phyloP scores from a whole-genome alignment of 2,329 filamentous ascomycete species.

The Emydomyces testavorans region DNA sequence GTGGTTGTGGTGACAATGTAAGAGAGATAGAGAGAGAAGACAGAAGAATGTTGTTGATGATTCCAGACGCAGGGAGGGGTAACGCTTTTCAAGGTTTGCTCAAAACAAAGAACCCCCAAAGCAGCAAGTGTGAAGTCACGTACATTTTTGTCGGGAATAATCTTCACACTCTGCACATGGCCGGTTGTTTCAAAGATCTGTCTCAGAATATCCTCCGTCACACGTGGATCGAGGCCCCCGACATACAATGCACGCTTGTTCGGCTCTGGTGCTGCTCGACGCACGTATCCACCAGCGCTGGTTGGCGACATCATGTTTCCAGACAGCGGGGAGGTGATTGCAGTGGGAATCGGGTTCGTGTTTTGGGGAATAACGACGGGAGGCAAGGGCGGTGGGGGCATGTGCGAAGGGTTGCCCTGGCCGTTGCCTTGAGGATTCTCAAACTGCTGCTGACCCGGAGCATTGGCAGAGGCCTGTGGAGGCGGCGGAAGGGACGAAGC shows the following conservation, averaged over 20 bases:
- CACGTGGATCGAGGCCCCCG: slow-evolving; percentile 83
- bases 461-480: slow-evolving; percentile 51
- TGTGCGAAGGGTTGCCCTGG: slow-evolving; percentile 59
- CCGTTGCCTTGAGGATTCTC: slow-evolving; percentile 60
- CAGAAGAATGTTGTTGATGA: background rate
- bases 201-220: slow-evolving; percentile 89
- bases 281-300: slow-evolving; percentile 66
- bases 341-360: slow-evolving; percentile 86
- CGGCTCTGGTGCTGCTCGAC: slow-evolving; percentile 88
- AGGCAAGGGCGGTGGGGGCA: slow-evolving; percentile 81
- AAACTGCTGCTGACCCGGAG: slow-evolving; percentile 55
- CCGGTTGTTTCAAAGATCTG: slow-evolving; percentile 99
- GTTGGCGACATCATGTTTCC: slow-evolving; percentile 72
- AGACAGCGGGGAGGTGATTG: slow-evolving; percentile 78
- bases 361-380: slow-evolving; percentile 83
- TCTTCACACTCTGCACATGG: slow-evolving; percentile 97
- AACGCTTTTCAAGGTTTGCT: background rate
- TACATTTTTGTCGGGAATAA: slow-evolving; percentile 99
- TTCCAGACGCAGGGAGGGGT: background rate
- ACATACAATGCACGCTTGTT: slow-evolving; percentile 98
- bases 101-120: slow-evolving; percentile 3
- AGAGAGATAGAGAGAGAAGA: slow-evolving; percentile 1
- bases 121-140: slow-evolving; percentile 34
- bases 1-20: slow-evolving; percentile 5
- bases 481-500: slow-evolving; percentile 58